Conservation (phyloP, 441 rosid species). For the Adansonia madagascariensis region DNA sequence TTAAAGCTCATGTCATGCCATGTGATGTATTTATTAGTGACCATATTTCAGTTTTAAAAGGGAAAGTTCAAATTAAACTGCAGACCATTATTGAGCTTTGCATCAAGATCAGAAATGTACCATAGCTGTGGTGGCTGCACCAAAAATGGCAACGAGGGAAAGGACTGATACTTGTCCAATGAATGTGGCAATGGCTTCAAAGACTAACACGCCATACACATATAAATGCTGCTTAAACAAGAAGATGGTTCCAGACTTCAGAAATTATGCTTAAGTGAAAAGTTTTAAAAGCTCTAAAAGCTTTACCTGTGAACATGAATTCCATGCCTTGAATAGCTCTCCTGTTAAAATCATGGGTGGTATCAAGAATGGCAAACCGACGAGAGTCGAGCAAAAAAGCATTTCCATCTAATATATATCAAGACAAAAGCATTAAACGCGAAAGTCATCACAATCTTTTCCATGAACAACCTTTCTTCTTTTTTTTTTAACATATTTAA, state of each 20-base stretch:
- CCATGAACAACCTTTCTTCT: not conserved
- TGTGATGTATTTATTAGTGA: not conserved
- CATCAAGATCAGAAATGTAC: constrained; percentile 35
- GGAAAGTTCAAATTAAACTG: not conserved
- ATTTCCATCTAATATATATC: constrained; percentile 69
- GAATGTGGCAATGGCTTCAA: constrained; percentile 93
- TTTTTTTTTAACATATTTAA: not conserved
- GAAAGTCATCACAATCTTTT: not conserved
- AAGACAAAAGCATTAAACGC: not conserved
- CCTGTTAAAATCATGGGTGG: constrained; percentile 90
- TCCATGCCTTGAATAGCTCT: constrained; percentile 82
- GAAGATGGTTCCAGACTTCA: not conserved
- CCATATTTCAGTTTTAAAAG: not conserved
- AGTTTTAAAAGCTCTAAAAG: not conserved
- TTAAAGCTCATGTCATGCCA: not conserved
- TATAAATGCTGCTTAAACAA: constrained; percentile 68
- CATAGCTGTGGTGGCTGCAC: constrained; percentile 93
- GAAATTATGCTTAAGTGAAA: not conserved
- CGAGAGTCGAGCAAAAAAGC: constrained; percentile 85
- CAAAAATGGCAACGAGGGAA: constrained; percentile 83
- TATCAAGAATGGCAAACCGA: constrained; percentile 82
- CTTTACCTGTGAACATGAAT: constrained; percentile 75
- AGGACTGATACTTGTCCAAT: constrained; percentile 89
- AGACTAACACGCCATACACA: constrained; percentile 75
- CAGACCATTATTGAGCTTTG: too few relatives aligned